Percentiles rank a stretch among this genome's conserved stretches.
Evolutionary conservation across 2,329 filamentous ascomycete genomes (phyloP).

Genomic region (Hysterium pulicare): DNA sequence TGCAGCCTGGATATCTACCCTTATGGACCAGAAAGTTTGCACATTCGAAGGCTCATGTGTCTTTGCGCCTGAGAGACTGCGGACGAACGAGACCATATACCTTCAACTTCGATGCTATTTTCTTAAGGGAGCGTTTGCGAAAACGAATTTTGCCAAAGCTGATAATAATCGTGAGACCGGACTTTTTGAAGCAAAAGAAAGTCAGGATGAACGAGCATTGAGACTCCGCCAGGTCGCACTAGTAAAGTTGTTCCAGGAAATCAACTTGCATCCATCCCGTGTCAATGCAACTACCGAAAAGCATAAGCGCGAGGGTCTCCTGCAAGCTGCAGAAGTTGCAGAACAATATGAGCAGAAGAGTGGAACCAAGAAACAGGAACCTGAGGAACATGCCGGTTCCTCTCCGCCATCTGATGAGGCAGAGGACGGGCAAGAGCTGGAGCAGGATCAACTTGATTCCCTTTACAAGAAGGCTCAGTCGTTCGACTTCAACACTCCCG

Average conservation of each 20-base stretch:
- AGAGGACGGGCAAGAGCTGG: slow-evolving; percentile 86
- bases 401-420: slow-evolving; percentile 61
- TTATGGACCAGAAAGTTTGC: slow-evolving; percentile 89
- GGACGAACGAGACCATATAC: slow-evolving; percentile 93
- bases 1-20: slow-evolving; percentile 85
- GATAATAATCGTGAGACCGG: slow-evolving; percentile 68
- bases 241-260: slow-evolving; percentile 84
- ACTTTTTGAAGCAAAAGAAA: slow-evolving; percentile 82
- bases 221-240: slow-evolving; percentile 81
- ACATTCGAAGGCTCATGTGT: slow-evolving; percentile 84
- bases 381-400: slow-evolving; percentile 39
- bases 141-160: slow-evolving; percentile 57
- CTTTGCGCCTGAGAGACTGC: slow-evolving; percentile 77
- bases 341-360: slow-evolving; percentile 60
- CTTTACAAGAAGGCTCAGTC: slow-evolving; percentile 95
- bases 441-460: slow-evolving; percentile 91
- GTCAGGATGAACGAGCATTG: slow-evolving; percentile 76
- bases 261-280: slow-evolving; percentile 73
- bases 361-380: slow-evolving; percentile 51
- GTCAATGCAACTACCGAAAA: slow-evolving; percentile 71
- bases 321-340: slow-evolving; percentile 83
- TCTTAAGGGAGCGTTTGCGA: slow-evolving; percentile 69
- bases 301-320: slow-evolving; percentile 76
- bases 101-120: slow-evolving; percentile 80
- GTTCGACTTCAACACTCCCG: slow-evolving; percentile 90